Evolutionary conservation across 1,284 basidiomycete species (phyloP).

Genomic region (Sporisorium exsertum): DNA sequence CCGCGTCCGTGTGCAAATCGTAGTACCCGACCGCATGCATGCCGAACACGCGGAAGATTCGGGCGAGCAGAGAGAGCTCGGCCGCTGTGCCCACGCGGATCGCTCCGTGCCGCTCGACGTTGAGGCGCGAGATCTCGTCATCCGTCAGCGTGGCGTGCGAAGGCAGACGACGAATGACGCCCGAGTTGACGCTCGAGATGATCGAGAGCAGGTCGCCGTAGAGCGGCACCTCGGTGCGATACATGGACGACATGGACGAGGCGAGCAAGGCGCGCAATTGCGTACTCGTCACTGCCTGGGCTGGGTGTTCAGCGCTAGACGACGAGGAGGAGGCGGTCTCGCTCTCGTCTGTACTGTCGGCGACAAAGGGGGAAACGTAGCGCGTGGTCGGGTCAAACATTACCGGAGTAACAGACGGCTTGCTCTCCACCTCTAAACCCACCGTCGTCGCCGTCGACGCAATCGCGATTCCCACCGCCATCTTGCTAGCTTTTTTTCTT

Average conservation of each 20-base stretch:
- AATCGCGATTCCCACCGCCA: background rate
- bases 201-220: constrained; percentile 71
- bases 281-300: constrained; percentile 11
- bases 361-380: constrained; percentile 6
- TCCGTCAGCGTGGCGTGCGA: constrained; percentile 4
- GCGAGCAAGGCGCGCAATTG: constrained; percentile 69
- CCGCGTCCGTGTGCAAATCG: constrained; percentile 69
- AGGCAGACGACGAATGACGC: constrained; percentile 25
- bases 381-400: constrained; percentile 4
- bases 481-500: background rate
- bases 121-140: constrained; percentile 62
- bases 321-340: constrained; percentile 14
- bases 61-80: constrained; percentile 69
- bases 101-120: constrained; percentile 71
- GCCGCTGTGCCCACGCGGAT: constrained; percentile 70
- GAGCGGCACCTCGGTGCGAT: constrained; percentile 70
- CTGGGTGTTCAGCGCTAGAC: background rate
- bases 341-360: constrained; percentile 12
- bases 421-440: too few relatives aligned
- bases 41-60: constrained; percentile 69
- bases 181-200: constrained; percentile 69
- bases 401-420: background rate
- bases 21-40: constrained; percentile 72
- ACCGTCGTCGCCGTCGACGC: background rate
- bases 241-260: constrained; percentile 69